Base-by-base conservation (phyloP, 331 rosid genomes). In the Spiraea crenata region DNA sequence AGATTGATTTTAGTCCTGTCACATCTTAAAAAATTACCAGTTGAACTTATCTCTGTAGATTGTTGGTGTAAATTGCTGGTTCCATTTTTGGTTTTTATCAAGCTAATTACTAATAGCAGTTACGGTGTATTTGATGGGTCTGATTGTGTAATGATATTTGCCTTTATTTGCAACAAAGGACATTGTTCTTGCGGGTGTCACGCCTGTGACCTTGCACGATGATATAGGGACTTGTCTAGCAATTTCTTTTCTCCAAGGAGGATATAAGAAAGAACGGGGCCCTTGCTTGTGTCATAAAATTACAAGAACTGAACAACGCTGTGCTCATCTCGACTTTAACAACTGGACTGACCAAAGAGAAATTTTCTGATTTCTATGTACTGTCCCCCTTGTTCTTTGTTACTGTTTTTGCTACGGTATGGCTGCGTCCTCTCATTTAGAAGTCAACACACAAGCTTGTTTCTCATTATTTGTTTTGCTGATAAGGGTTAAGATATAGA, bases 161-260 rank as follows among this genome's bases (percentile, higher is more conserved):
- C 46, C 11, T 39, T 52, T 70, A 3, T 3, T 3, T 83, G 85
- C 86, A 83, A 82, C 88, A 4, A 83, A 86, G 63, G 81, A 86
- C 47, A 81, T 86, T 61, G 75, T 86, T 67, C 91, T 83, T 65
- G 86, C 88, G 47, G 88, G 86, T 57, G 91, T 79, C 54, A 83
- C 83, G 76, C 81, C 84, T 72, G 85, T 79, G 67, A 79, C 83
- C 69, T 74, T 83, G 78, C 88, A 86, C 7, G 88, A 86, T 69
- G 91, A 81, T 63, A 83, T 81, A 3, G 78, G 78, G 78, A 74
- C 57, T 38, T 74, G 40, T 74, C 78, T 5, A 67, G 78, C 46
- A 77, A 77, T 45, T 77, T 71, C 60, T 37, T 66, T 78, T 78
- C 44, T 13, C 82, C 0, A 69, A 71, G 73, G 58, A 55, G 8